Conservation (phyloP, 164 flowering plant genomes). For the Nelumbo lutea region DNA sequence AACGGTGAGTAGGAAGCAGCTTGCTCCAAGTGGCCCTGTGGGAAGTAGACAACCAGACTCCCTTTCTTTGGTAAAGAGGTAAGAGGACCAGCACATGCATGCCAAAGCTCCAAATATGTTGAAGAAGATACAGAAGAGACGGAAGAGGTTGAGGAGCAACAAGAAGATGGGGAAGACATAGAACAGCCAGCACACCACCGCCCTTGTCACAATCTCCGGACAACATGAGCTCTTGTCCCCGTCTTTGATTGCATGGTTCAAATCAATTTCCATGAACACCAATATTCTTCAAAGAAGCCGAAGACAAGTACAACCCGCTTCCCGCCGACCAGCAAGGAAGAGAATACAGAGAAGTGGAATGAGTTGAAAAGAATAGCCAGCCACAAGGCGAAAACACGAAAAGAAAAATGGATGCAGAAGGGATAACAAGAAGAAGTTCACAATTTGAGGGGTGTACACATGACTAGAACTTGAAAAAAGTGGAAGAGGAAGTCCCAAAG, state of each 20-base stretch:
- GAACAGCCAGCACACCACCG: conserved; percentile 27
- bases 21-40: conserved; percentile 93
- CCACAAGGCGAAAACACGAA: conserved; percentile 6
- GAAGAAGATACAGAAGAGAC: conserved; percentile 37
- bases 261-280: conserved; percentile 84
- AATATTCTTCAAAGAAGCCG: conserved; percentile 10
- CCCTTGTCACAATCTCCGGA: conserved; percentile 42
- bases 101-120: too few relatives aligned
- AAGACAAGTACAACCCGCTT: too few relatives aligned
- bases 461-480: conserved; percentile 18
- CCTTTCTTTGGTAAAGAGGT: conserved; percentile 80
- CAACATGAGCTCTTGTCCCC: conserved; percentile 39
- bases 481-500: conserved; percentile 18
- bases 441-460: conserved; percentile 14
- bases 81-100: conserved; percentile 93
- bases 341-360: not conserved
- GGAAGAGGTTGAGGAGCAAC: conserved; percentile 42
- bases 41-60: too few relatives aligned
- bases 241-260: conserved; percentile 58
- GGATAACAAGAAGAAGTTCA: not conserved
- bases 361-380: not conserved
- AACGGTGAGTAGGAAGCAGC: conserved; percentile 45
- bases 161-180: conserved; percentile 28
- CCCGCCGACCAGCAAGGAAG: too few relatives aligned
- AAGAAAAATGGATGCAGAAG: conserved; percentile 3